Conservation (phyloP, 2,329 filamentous ascomycete species). For the Escovopsis sp. region DNA sequence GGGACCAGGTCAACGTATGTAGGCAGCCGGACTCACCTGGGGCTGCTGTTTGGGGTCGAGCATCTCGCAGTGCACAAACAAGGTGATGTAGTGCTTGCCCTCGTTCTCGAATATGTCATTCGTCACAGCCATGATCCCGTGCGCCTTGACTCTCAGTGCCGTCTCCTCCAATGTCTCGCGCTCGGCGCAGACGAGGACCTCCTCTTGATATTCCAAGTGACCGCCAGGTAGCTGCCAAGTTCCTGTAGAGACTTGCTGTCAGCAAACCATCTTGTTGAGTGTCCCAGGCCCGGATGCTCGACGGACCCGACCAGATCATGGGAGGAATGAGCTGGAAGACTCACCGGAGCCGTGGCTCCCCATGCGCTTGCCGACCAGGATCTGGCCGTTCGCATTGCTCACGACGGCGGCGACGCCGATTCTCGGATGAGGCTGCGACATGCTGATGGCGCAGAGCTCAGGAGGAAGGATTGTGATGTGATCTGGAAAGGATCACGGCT, state of each 20-base stretch:
- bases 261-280: not conserved
- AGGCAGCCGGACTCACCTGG: slow-evolving; percentile 27
- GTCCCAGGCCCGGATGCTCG: not conserved
- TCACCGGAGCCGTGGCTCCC: slow-evolving; percentile 35
- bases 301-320: not conserved
- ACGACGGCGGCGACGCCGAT: slow-evolving; percentile 37
- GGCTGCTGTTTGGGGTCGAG: slow-evolving; percentile 33
- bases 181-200: slow-evolving; percentile 43
- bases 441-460: not conserved
- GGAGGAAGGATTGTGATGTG: too few relatives aligned
- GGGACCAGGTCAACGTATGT: not conserved
- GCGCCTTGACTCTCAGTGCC: slow-evolving; percentile 37
- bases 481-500: too few relatives aligned
- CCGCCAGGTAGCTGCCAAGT: slow-evolving; percentile 59
- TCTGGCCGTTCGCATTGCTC: slow-evolving; percentile 23
- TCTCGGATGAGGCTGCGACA: slow-evolving; percentile 15
- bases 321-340: not conserved
- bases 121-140: slow-evolving; percentile 44
- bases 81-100: slow-evolving; percentile 60
- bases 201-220: slow-evolving; percentile 58
- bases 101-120: slow-evolving; percentile 48
- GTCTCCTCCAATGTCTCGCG: slow-evolving; percentile 62
- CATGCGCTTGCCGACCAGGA: slow-evolving; percentile 33
- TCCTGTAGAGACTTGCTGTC: slow-evolving; percentile 20
- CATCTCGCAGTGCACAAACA: slow-evolving; percentile 47